Percentiles rank a stretch among this genome's conserved stretches.
Conservation (phyloP, 352 stramenopile species). For the Blastocystis sp. region DNA sequence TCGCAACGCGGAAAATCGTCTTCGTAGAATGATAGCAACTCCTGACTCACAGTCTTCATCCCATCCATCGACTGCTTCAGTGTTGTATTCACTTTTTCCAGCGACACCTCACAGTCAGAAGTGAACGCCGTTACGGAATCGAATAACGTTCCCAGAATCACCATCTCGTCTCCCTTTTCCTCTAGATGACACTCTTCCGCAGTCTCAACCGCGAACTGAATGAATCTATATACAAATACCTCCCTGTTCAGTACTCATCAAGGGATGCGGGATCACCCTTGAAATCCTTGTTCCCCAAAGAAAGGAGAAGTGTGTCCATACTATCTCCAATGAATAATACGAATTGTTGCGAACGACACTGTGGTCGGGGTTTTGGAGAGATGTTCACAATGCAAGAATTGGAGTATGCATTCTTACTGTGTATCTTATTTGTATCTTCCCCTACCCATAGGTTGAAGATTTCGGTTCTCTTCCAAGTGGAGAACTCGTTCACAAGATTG, state of each 20-base stretch:
- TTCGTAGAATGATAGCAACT: not conserved
- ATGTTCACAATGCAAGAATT: not conserved
- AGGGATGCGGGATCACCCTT: not conserved
- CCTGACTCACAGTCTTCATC: not conserved
- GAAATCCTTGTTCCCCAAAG: not conserved
- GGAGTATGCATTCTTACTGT: not conserved
- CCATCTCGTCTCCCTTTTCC: slow-evolving; percentile 32
- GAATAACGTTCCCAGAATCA: not conserved
- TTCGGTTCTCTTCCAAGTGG: slow-evolving; percentile 29
- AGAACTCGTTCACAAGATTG: slow-evolving; percentile 38
- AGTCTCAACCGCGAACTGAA: not conserved
- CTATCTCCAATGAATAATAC: not conserved
- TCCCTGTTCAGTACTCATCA: not conserved
- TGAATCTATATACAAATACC: slow-evolving; percentile 1
- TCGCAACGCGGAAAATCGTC: not conserved
- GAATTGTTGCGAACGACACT: too few species aligned
- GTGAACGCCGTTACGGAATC: not conserved
- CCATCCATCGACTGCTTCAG: not conserved
- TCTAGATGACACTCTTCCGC: not conserved
- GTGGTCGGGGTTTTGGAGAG: slow-evolving; percentile 20
- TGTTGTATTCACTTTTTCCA: not conserved
- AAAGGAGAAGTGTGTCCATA: not conserved
- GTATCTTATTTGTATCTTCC: not conserved
- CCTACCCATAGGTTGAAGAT: slow-evolving; percentile 9
- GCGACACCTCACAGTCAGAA: not conserved